Evolutionary conservation across 371 early-diverging fungal genomes (phyloP).

Genomic region (Actinomucor elegans): DNA sequence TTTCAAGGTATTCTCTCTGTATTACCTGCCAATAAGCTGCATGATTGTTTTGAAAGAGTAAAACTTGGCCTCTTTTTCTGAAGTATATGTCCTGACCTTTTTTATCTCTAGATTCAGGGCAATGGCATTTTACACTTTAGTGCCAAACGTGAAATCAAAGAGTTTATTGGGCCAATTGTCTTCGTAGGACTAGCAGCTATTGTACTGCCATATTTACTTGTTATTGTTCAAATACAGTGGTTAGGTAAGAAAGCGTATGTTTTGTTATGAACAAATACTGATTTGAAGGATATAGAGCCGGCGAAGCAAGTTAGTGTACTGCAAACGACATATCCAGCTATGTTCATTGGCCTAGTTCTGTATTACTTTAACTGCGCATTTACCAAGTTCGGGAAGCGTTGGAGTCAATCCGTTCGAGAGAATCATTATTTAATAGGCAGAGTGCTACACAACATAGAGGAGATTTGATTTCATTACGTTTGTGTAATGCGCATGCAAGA

Average conservation of each 20-base stretch:
- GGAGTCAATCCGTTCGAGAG: conserved; percentile 61
- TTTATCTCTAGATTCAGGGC: neutral
- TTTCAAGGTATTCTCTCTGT: neutral
- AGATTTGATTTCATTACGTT: no score
- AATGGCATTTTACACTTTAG: neutral
- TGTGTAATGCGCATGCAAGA: no score
- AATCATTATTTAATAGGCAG: conserved; percentile 63
- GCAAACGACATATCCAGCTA: neutral
- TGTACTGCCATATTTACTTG: neutral
- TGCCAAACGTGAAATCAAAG: neutral
- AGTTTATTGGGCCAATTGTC: neutral
- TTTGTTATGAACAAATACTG: no score
- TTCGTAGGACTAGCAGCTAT: neutral
- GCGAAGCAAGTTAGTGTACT: neutral
- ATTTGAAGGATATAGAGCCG: neutral
- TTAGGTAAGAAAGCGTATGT: neutral
- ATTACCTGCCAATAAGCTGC: conserved; percentile 1
- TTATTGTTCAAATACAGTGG: neutral
- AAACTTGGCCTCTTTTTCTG: neutral
- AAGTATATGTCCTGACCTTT: neutral
- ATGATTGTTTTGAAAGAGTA: neutral
- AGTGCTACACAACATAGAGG: conserved; percentile 58
- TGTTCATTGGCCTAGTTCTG: neutral
- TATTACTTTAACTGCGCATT: neutral
- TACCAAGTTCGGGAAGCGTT: conserved; percentile 17